phyloP scores from a whole-genome alignment of 2,329 filamentous ascomycete genomes.

The Botrytis elliptica region DNA sequence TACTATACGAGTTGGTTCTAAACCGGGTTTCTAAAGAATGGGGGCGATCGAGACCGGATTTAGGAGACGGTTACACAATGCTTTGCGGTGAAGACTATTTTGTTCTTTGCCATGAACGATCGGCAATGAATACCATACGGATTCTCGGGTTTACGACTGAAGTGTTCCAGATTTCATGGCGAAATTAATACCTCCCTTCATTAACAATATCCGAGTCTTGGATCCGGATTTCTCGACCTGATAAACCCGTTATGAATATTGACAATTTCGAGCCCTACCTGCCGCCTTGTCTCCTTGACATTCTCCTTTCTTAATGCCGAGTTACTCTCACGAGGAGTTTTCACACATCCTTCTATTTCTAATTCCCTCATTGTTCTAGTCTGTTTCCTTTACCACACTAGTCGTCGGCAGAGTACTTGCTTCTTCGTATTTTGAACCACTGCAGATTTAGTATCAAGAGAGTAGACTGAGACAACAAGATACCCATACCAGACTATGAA shows the following conservation, averaged over 20 bases:
- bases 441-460: background rate
- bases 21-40: background rate
- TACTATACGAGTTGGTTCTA: background rate
- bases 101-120: slow-evolving; percentile 10
- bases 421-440: background rate
- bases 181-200: slow-evolving; percentile 8
- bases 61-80: slow-evolving; percentile 5
- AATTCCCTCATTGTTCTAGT: background rate
- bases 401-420: slow-evolving; percentile 7
- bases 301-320: background rate
- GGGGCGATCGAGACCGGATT: slow-evolving; percentile 16
- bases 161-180: background rate
- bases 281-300: background rate
- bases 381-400: background rate
- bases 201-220: background rate
- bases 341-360: background rate
- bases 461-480: background rate
- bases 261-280: background rate
- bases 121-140: slow-evolving; percentile 1
- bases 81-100: slow-evolving; percentile 18
- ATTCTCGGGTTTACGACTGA: slow-evolving; percentile 13
- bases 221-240: background rate
- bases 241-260: background rate
- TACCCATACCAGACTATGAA: slow-evolving; percentile 1
- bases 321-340: background rate